These are phyloP conservation scores for Fraxinus excelsior DNA, from an alignment of 257 asterid genomes.

Conservation along the genomic window DNA sequence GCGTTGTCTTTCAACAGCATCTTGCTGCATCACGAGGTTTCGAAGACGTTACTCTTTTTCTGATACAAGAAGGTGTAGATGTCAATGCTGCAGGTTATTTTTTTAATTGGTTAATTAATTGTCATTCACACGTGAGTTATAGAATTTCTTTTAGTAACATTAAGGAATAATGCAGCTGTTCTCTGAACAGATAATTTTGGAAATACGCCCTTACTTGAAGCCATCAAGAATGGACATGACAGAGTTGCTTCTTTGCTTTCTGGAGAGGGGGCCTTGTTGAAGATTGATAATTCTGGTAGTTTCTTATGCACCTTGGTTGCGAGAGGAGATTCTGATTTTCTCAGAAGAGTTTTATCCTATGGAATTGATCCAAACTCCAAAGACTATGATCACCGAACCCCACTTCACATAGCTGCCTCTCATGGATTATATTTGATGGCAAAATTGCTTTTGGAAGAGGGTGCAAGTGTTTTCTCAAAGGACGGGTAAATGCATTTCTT, in stretches of 20 bases:
- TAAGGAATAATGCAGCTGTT: conserved; percentile 5
- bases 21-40: conserved; percentile 90
- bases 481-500: conserved; percentile 56
- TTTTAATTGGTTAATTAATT: background rate
- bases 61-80: conserved; percentile 69
- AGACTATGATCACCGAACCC: conserved; percentile 79
- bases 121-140: background rate
- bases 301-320: conserved; percentile 67
- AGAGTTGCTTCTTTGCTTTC: conserved; percentile 61
- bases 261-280: conserved; percentile 65
- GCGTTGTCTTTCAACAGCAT: conserved; percentile 52
- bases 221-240: conserved; percentile 81
- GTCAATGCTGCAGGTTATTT: conserved; percentile 58
- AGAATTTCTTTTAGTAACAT: background rate
- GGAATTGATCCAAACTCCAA: conserved; percentile 77
- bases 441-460: conserved; percentile 77
- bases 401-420: conserved; percentile 86
- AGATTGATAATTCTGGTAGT: conserved; percentile 65
- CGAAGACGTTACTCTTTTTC: conserved; percentile 67
- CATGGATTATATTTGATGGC: conserved; percentile 78
- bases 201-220: conserved; percentile 75
- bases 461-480: conserved; percentile 75
- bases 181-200: conserved; percentile 67
- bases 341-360: conserved; percentile 56
- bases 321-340: conserved; percentile 77